These are phyloP conservation scores for Scortechinia acanthostroma DNA, from an alignment of 2,329 filamentous ascomycete genomes.

Conservation along the genomic window DNA sequence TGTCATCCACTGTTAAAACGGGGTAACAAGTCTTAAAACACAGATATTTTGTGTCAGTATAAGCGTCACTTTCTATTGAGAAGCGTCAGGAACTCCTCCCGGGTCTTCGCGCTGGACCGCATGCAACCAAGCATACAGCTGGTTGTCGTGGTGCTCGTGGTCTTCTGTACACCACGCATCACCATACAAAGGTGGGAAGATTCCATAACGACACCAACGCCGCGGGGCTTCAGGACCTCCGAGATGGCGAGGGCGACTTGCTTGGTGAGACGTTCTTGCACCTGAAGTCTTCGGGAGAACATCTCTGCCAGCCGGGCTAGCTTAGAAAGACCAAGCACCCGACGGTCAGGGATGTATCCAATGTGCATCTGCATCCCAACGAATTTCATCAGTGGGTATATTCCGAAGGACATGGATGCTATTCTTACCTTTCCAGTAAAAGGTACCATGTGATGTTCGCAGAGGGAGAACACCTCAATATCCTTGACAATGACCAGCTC, in stretches of 20 bases:
- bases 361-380: conserved; percentile 54
- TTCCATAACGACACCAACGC: conserved; percentile 67
- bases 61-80: conserved; percentile 5
- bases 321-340: conserved; percentile 63
- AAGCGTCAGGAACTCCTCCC: conserved; percentile 63
- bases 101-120: conserved; percentile 58
- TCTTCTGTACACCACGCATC: conserved; percentile 69
- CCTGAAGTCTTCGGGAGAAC: conserved; percentile 61
- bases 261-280: conserved; percentile 64
- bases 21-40: not conserved
- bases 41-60: no score
- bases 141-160: conserved; percentile 56
- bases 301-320: conserved; percentile 64
- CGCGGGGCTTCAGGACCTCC: conserved; percentile 60
- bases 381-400: conserved; percentile 5
- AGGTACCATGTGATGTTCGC: conserved; percentile 65
- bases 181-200: conserved; percentile 68
- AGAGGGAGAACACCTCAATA: conserved; percentile 64
- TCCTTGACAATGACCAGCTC: conserved; percentile 67
- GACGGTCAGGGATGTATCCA: conserved; percentile 61
- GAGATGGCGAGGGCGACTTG: conserved; percentile 62
- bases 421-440: conserved; percentile 58
- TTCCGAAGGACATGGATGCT: not conserved
- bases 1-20: not conserved
- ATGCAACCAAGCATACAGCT: conserved; percentile 68